Evolutionary conservation across 2,329 filamentous ascomycete genomes (phyloP), one percentile per base, ranked within the genome.

Genomic region (Cladosporium sp.): DNA sequence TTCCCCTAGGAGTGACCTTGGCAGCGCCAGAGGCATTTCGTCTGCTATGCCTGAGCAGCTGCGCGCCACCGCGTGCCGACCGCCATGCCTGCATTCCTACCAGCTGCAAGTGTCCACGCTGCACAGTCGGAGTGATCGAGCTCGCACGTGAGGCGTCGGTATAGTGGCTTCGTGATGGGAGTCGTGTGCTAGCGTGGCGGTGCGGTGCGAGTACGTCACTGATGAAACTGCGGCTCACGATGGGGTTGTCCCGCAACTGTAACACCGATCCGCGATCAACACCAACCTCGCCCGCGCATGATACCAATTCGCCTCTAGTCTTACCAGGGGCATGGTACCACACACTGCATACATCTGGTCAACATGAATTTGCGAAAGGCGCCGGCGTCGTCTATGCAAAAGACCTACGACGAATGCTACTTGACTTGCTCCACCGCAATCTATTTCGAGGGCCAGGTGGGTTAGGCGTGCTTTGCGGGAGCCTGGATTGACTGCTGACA

Each of bases 351-450:
- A 49, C 22, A 45, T 7, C 28, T 6, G 15, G 42, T 40, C 40
- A 56, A 28, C 39, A 59, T 59, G 57, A 59, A 59, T 55, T 28
- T 55, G 14, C 79, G 80, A 70, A 78, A 78, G 73, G 86, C 85
- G 71, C 79, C 81, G 63, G 82, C 86, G 71, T 86, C 88, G 75
- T 86, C 86, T 63, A 85, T 97, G 74, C 93, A 97, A 78, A 97
- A 96, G 83, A 96, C 92, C 58, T 97, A 97, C 77, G 93, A 97
- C 78, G 92, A 97, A 75, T 92, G 89, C 75, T 97, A 96, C 76
- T 78, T 97, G 67, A 92, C 88, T 71, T 97, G 92, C 76, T 97
- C 92, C 14, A 97, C 92, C 1, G 93, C 93, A 39, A 90, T 96
- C 55, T 97, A 96, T 77, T 97, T 96, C 74, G 94, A 99, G 78